phyloP scores from a whole-genome alignment of 2,329 filamentous ascomycete species.

The Hypoxylon sp. region DNA sequence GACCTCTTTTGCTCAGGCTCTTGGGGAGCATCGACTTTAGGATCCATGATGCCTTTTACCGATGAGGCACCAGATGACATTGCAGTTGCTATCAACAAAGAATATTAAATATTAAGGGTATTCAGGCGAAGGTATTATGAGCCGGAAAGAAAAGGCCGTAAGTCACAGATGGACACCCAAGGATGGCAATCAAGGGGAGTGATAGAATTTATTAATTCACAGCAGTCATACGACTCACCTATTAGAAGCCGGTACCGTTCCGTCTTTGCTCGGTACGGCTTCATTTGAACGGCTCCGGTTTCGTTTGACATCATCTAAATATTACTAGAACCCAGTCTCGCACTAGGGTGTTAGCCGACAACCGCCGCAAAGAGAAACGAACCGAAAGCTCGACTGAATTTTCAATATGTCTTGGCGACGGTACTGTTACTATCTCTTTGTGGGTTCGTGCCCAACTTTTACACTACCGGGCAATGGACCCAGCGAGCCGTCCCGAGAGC shows the following conservation, averaged over 20 bases:
- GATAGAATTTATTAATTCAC: slow-evolving; percentile 35
- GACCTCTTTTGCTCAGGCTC: slow-evolving; percentile 25
- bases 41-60: slow-evolving; percentile 24
- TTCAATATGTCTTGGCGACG: slow-evolving; percentile 34
- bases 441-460: slow-evolving; percentile 28
- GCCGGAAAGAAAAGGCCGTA: background rate
- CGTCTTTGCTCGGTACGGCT: slow-evolving; percentile 7
- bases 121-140: slow-evolving; percentile 6
- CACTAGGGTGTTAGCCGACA: slow-evolving; percentile 31
- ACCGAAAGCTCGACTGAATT: slow-evolving; percentile 18
- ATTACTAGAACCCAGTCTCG: slow-evolving; percentile 2
- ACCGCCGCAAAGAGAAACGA: slow-evolving; percentile 32
- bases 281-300: slow-evolving; percentile 15
- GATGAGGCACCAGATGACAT: background rate
- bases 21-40: slow-evolving; percentile 11
- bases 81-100: background rate
- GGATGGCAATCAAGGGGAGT: slow-evolving; percentile 18
- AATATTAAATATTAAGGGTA: slow-evolving; percentile 6
- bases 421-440: slow-evolving; percentile 26
- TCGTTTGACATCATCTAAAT: slow-evolving; percentile 21
- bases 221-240: slow-evolving; percentile 25
- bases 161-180: slow-evolving; percentile 15
- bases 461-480: slow-evolving; percentile 30
- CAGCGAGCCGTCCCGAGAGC: slow-evolving; percentile 43
- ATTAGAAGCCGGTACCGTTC: slow-evolving; percentile 27